Evolutionary conservation across 176 grass and related monocot species (phyloP), one percentile per base, ranked within the genome.

Genomic region (Aegilops speltoides): DNA sequence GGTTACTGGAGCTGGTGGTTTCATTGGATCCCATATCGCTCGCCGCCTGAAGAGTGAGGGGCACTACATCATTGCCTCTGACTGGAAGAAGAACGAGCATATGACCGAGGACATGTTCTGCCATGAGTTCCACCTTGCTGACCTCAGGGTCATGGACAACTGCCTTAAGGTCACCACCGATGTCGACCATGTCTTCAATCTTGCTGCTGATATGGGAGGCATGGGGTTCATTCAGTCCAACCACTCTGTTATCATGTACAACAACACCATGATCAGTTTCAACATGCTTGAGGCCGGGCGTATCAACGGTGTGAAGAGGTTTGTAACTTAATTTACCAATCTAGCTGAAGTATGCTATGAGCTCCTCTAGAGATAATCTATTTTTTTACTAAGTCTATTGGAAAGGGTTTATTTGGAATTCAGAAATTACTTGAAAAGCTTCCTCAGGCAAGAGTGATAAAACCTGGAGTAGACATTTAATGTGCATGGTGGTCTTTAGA

Each of bases 1-100:
- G 3, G 86, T 95, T 19, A 95, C 93, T 0, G 93, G 93, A 86
- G 93, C 93, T 15, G 93, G 93, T 1, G 93, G 93, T 15, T 95
- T 95, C 82, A 95, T 95, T 4, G 93, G 83, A 11, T 95, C 93
- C 7, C 93, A 93, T 79, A 89, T 93, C 11, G 93, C 93, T 2
- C 86, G 91, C 60, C 85, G 93, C 34, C 79, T 95, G 36, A 93
- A 95, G 83, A 75, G 86, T 0, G 93, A 95, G 70, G 93, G 90
- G 36, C 93, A 95, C 73, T 95, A 93, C 74, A 87, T 95, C 54
- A 89, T 95, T 16, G 93, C 93, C 54, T 95, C 93, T 1, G 93
- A 95, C 83, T 93, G 93, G 93, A 95, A 95, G 93, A 93, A 93
- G 77, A 95, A 95, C 6, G 93, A 93, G 31, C 93, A 95, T 79